phyloP scores from a whole-genome alignment of 1,284 basidiomycete species.

The Leccinum griseonigrum region DNA sequence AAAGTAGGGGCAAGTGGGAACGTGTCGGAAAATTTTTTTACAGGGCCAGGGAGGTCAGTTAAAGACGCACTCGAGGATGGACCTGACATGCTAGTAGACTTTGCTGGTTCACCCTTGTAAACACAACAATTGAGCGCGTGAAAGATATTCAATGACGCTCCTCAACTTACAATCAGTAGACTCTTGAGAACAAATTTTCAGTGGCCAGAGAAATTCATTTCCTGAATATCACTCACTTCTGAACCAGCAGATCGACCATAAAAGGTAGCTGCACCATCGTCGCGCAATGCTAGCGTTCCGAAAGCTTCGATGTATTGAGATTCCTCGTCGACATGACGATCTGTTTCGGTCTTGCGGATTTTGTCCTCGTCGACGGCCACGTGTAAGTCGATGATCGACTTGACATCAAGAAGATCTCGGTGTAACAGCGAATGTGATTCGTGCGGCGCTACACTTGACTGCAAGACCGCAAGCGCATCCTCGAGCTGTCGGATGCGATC shows the following conservation, averaged over 20 bases:
- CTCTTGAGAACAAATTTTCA: constrained; percentile 34
- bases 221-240: constrained; percentile 43
- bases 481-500: constrained; percentile 76
- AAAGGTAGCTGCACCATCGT: constrained; percentile 63
- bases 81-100: not conserved
- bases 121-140: not conserved
- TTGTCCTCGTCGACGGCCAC: constrained; percentile 44
- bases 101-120: constrained; percentile 25
- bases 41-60: constrained; percentile 26
- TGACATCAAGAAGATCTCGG: constrained; percentile 64
- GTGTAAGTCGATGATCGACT: constrained; percentile 64
- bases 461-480: constrained; percentile 63
- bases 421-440: constrained; percentile 62
- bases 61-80: constrained; percentile 1
- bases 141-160: not conserved
- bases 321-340: constrained; percentile 39
- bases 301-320: constrained; percentile 57
- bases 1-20: constrained; percentile 50
- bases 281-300: constrained; percentile 59
- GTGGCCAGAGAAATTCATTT: not conserved
- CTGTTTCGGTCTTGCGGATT: constrained; percentile 9
- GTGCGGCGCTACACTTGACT: constrained; percentile 42
- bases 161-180: constrained; percentile 48
- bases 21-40: constrained; percentile 46
- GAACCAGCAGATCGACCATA: constrained; percentile 64